Conservation (phyloP, 2,329 filamentous ascomycete genomes). For the Fusarium verticillioides region DNA sequence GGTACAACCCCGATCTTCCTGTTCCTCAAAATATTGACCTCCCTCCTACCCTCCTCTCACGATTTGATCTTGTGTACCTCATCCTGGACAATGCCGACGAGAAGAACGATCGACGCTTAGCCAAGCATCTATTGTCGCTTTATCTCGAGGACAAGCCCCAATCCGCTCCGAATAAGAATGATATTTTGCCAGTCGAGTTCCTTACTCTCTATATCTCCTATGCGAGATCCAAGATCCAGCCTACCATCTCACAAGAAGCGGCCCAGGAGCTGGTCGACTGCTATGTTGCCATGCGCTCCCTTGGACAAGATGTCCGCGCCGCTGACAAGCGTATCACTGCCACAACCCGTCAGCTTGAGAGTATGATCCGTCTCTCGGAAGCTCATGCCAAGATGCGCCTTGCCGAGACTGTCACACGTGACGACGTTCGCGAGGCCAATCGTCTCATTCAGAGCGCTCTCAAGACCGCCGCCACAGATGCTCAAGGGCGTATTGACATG, state of each 20-base stretch:
- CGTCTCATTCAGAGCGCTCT: constrained; percentile 92
- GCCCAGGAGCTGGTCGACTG: constrained; percentile 85
- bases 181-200: constrained; percentile 93
- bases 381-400: constrained; percentile 99
- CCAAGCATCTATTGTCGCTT: constrained; percentile 93
- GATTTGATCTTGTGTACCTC: constrained; percentile 97
- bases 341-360: constrained; percentile 95
- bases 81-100: constrained; percentile 96
- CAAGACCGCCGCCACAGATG: constrained; percentile 96
- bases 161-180: constrained; percentile 76
- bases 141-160: constrained; percentile 96
- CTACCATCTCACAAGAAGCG: constrained; percentile 81
- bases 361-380: constrained; percentile 96
- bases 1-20: constrained; percentile 95
- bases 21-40: constrained; percentile 99
- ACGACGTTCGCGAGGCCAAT: constrained; percentile 90
- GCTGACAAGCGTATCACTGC: constrained; percentile 97
- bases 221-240: constrained; percentile 86
- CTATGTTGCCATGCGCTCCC: constrained; percentile 94
- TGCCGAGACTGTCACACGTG: constrained; percentile 76
- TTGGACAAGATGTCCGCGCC: constrained; percentile 87
- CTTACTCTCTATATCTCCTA: constrained; percentile 98
- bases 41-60: constrained; percentile 90
- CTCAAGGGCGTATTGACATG: constrained; percentile 96
- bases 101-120: constrained; percentile 85